Percentiles rank a stretch among this genome's conserved stretches.
phyloP scores from a whole-genome alignment of 371 early-diverging fungal genomes.

The Mortierella sp. region DNA sequence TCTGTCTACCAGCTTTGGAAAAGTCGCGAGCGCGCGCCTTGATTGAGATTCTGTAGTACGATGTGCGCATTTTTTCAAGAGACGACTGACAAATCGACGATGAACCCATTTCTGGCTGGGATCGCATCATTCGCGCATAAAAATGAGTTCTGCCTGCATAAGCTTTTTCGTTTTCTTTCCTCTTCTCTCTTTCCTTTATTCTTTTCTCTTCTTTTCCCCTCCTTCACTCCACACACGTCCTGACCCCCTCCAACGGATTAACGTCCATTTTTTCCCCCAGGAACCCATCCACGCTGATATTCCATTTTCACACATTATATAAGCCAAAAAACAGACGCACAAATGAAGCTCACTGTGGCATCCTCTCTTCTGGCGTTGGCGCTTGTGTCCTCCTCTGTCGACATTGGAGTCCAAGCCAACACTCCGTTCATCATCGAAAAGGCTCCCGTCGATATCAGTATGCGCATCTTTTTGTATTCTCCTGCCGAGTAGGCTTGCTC shows the following conservation, averaged over 20 bases:
- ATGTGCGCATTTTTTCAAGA: not conserved
- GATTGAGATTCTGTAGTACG: not conserved
- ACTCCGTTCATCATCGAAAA: conserved; percentile 2
- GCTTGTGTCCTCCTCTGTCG: conserved; percentile 8
- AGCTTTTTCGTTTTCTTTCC: not conserved
- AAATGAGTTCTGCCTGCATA: not conserved
- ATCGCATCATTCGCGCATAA: conserved; percentile 6
- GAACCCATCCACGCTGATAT: not conserved
- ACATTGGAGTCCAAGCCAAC: conserved; percentile 11
- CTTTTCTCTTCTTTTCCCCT: not conserved
- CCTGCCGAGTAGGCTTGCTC: too few relatives aligned
- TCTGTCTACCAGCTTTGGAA: not conserved
- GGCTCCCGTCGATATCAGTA: conserved; percentile 52
- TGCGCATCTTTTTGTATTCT: not conserved
- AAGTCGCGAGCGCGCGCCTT: not conserved
- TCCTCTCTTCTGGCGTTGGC: conserved; percentile 10
- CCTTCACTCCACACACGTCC: not conserved
- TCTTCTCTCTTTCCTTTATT: not conserved
- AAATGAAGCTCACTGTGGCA: conserved; percentile 18
- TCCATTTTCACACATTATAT: not conserved
- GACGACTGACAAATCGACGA: not conserved
- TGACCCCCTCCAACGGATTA: not conserved
- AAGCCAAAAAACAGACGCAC: not conserved
- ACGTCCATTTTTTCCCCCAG: not conserved
- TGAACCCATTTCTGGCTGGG: not conserved